Evolutionary conservation across 1,284 basidiomycete species (phyloP).

Genomic region (Ganoderma multipileum): DNA sequence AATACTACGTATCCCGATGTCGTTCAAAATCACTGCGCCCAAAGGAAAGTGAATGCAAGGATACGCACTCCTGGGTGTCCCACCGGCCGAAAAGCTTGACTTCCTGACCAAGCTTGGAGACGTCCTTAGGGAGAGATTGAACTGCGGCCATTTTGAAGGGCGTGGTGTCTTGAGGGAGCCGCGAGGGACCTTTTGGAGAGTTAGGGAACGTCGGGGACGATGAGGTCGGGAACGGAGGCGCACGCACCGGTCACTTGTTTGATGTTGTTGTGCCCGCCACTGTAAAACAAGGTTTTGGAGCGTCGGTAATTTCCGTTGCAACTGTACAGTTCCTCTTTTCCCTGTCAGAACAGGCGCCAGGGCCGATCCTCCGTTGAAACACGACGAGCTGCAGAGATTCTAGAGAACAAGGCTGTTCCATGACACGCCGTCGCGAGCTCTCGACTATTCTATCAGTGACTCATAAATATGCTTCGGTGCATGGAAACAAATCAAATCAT

Average conservation of each 20-base stretch:
- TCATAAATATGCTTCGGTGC: background rate
- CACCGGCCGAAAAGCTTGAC: conserved; percentile 97
- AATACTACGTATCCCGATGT: conserved; percentile 63
- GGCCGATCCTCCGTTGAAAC: background rate
- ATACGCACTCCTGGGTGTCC: conserved; percentile 93
- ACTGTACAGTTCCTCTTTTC: conserved; percentile 47
- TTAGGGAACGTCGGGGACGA: conserved; percentile 35
- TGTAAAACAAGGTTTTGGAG: conserved; percentile 52
- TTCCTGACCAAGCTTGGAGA: conserved; percentile 85
- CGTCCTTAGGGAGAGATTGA: conserved; percentile 82
- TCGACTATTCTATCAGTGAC: background rate
- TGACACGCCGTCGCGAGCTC: background rate
- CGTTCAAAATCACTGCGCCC: background rate
- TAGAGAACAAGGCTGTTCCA: background rate
- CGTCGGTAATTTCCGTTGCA: conserved; percentile 47
- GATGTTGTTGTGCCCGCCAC: conserved; percentile 51
- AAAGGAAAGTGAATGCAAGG: conserved; percentile 7
- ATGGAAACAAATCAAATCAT: background rate
- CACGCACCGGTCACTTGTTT: conserved; percentile 47
- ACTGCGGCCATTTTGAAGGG: conserved; percentile 58
- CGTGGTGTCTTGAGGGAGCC: conserved; percentile 36
- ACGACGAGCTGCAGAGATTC: background rate
- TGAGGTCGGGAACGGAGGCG: conserved; percentile 23
- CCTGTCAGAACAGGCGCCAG: conserved; percentile 6
- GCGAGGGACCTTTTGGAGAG: conserved; percentile 31